phyloP scores from a whole-genome alignment of 345 rosid genomes.

The Brassica rapa region DNA sequence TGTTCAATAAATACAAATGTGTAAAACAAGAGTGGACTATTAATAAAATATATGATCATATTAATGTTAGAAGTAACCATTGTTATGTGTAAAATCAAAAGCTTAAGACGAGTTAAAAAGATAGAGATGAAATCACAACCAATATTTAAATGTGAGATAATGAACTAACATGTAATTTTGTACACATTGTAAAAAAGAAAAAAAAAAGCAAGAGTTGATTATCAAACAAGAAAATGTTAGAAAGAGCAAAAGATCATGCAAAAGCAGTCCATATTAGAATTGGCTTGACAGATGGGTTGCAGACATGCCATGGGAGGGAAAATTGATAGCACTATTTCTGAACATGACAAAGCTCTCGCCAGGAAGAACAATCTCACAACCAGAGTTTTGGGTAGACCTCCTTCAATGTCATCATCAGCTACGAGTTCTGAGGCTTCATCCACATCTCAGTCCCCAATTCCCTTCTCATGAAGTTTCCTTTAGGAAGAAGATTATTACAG shows the following conservation, averaged over 20 bases:
- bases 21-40: background rate
- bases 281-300: slow-evolving; percentile 92
- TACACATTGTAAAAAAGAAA: too few relatives aligned
- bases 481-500: too few relatives aligned
- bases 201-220: too few relatives aligned
- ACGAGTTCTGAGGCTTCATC: slow-evolving; percentile 12
- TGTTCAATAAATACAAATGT: background rate
- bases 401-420: slow-evolving; percentile 49
- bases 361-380: slow-evolving; percentile 48
- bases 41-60: background rate
- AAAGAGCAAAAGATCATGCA: slow-evolving; percentile 47
- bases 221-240: slow-evolving; percentile 44
- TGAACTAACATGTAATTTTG: background rate
- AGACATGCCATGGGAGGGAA: slow-evolving; percentile 69
- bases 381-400: slow-evolving; percentile 57
- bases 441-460: too few relatives aligned
- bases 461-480: too few relatives aligned
- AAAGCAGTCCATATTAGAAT: slow-evolving; percentile 55
- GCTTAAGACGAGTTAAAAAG: background rate
- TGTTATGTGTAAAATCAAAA: background rate
- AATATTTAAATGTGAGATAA: background rate
- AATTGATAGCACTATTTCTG: slow-evolving; percentile 41
- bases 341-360: slow-evolving; percentile 54
- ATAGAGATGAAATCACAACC: background rate
- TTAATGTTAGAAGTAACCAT: background rate